Conservation (phyloP, 1,284 basidiomycete genomes). For the Megacollybia platyphylla region DNA sequence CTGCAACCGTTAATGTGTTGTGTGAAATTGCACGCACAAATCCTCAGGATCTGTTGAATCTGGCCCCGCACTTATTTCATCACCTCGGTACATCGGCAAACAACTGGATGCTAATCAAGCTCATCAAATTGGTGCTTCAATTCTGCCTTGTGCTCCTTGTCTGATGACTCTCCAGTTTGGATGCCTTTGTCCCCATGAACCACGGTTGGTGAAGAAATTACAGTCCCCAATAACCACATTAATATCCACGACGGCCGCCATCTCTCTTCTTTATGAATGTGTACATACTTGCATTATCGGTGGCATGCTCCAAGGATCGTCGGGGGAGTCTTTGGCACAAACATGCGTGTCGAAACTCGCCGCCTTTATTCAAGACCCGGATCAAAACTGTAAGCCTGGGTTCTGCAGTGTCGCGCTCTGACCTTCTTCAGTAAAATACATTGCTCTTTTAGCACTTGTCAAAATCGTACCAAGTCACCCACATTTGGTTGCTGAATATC, state of each 20-base stretch:
- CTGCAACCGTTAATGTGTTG: conserved; percentile 87
- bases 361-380: conserved; percentile 81
- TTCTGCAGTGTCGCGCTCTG: conserved; percentile 2
- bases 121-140: conserved; percentile 77
- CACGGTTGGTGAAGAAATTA: conserved; percentile 87
- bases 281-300: conserved; percentile 97
- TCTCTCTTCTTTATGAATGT: conserved; percentile 94
- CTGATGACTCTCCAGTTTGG: conserved; percentile 56
- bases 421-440: conserved; percentile 74
- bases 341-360: conserved; percentile 92
- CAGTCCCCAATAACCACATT: conserved; percentile 89
- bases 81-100: conserved; percentile 92
- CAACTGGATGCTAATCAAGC: conserved; percentile 99
- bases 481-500: conserved; percentile 83
- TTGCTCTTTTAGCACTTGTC: conserved; percentile 87
- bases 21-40: conserved; percentile 83
- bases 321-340: conserved; percentile 74
- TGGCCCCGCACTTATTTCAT: conserved; percentile 91
- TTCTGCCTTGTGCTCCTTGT: not conserved
- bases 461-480: conserved; percentile 94
- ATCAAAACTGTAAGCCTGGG: conserved; percentile 75
- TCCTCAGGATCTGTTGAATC: conserved; percentile 66
- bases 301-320: conserved; percentile 79
- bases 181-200: conserved; percentile 81
- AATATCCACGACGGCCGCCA: conserved; percentile 92